Conservation (phyloP, 2,329 filamentous ascomycete species). For the Blastomyces parvus region DNA sequence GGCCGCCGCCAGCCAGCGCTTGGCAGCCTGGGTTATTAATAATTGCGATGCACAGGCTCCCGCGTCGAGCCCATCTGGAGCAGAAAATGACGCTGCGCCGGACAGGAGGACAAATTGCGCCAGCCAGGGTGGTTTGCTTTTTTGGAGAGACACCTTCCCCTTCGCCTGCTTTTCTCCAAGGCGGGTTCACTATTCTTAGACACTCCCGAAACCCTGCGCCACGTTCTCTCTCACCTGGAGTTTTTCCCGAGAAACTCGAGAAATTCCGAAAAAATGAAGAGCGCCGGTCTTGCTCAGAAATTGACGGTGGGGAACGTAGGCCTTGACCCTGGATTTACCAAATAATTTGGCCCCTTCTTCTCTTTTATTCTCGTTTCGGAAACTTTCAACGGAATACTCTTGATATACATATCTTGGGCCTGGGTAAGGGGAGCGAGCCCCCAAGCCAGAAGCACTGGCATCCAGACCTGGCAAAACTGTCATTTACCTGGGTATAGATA, state of each 20-base stretch:
- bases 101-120: too few relatives aligned
- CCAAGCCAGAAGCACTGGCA: not conserved
- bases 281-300: not conserved
- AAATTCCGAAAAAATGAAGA: not conserved
- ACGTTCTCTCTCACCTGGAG: too few relatives aligned
- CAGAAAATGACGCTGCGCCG: too few relatives aligned
- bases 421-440: not conserved
- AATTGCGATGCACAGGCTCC: too few relatives aligned
- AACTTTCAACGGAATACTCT: too few relatives aligned
- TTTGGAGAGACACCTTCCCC: too few relatives aligned
- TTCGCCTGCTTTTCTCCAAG: not conserved
- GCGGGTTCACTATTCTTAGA: slow-evolving; percentile 5
- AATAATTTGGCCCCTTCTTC: not conserved
- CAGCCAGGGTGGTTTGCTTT: too few relatives aligned
- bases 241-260: not conserved
- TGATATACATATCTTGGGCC: not conserved
- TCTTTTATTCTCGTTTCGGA: too few relatives aligned
- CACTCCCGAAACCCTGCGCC: not conserved
- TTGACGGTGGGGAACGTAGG: not conserved
- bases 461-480: too few relatives aligned
- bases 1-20: too few relatives aligned
- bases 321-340: not conserved
- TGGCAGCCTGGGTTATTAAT: too few relatives aligned
- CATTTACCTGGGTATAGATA: not conserved
- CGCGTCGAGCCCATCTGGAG: too few relatives aligned